Evolutionary conservation across 2,329 filamentous ascomycete genomes (phyloP).

Genomic region (Fusarium stilboides): DNA sequence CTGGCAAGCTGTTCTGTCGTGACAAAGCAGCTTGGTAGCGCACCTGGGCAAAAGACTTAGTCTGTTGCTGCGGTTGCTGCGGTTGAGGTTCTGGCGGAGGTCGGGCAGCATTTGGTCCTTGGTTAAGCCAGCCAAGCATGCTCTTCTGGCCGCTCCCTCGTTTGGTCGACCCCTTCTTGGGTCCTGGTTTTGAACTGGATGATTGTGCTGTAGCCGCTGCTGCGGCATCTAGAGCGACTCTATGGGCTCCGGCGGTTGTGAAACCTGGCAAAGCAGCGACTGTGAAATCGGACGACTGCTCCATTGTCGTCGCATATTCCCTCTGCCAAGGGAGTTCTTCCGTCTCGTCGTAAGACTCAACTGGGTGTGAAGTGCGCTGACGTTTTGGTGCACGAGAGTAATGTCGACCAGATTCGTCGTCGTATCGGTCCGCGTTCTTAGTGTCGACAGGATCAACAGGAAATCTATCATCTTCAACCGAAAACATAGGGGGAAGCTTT

Average conservation of each 20-base stretch:
- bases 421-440: constrained; percentile 47
- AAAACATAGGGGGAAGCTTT: constrained; percentile 67
- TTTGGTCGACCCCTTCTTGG: constrained; percentile 51
- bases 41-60: constrained; percentile 40
- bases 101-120: constrained; percentile 35
- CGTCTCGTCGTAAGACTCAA: constrained; percentile 25
- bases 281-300: constrained; percentile 70
- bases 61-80: constrained; percentile 34
- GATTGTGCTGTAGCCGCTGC: constrained; percentile 38
- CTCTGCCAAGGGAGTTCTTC: constrained; percentile 58
- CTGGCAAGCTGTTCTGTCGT: constrained; percentile 35
- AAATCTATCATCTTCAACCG: constrained; percentile 77
- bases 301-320: constrained; percentile 74
- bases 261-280: constrained; percentile 72
- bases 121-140: constrained; percentile 59
- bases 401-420: constrained; percentile 36
- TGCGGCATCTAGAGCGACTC: constrained; percentile 55
- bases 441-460: constrained; percentile 72
- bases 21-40: constrained; percentile 49
- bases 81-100: constrained; percentile 27
- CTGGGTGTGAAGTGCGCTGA: constrained; percentile 47
- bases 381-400: constrained; percentile 50
- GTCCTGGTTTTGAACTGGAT: constrained; percentile 33
- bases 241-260: constrained; percentile 72
- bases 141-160: constrained; percentile 59